Base-by-base conservation (phyloP, 1,284 basidiomycete species). In the Apiotrichum akiyoshidainum region DNA sequence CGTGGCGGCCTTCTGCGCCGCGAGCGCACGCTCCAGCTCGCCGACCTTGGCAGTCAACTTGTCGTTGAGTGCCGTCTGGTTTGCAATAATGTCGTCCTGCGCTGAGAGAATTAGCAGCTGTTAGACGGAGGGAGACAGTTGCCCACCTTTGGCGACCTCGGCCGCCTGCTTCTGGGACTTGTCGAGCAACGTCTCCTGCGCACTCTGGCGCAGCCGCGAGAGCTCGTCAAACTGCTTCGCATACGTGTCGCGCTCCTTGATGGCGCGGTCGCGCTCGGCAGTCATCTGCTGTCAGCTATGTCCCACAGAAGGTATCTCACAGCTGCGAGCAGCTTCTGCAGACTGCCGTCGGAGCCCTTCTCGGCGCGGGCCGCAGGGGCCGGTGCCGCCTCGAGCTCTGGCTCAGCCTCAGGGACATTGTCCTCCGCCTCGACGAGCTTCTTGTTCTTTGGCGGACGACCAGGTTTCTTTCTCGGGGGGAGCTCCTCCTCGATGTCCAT, bases 171-270 rank as follows among this genome's bases (percentile, higher is more conserved):
- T 61, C 65, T 74, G 74, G 58, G 68, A 75, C 56, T 70, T 74
- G 33, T 66, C 70, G 19, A 74, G 68, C n/a, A 72, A 46, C 7
- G 39, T 55, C 46, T 77, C 75, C 0, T 58, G 51, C 2, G 65
- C 69, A 2, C 67, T 69, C n/a, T 64, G 60, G 19, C 70, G 64
- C 19, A 69, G 48, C 19, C 68, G 69, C 2, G 72, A 69, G 46
- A 78, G 58, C 46, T 76, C 72, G 48, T 76, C 75, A 53, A 78
- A 75, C 61, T 78, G 76, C 54, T 70, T 72, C 2, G 70, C 62
- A 41, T 69, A 73, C 1, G 62, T 62, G 52, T 77, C 76, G 10
- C 73, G 57, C 57, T 76, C 73, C 1, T 58, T 52, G 33, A 60
- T 58, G 17, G 68, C 41, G 22, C 70, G 64, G 42, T 72, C 69